Evolutionary conservation across 495 filamentous ascomycete species (phyloP), one percentile per base, ranked within the genome.

Genomic region (Neurospora sp.): DNA sequence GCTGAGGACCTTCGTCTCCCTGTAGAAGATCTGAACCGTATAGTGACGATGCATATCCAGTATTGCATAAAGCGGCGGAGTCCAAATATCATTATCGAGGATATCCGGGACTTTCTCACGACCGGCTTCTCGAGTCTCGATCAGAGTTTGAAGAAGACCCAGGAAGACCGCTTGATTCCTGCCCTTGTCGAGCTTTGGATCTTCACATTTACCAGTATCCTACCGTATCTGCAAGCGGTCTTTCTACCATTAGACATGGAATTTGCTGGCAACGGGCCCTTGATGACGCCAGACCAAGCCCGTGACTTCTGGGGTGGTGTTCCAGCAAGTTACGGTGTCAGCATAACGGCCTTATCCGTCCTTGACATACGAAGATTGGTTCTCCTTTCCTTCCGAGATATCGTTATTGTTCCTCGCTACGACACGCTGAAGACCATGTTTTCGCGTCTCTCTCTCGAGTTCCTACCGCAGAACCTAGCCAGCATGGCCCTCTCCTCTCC

Each of bases 181-280:
- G 87, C 92, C 75, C 86, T 99, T 3, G 94, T 97, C 8, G 93
- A 97, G 76, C 89, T 97, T 76, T 99, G 96, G 96, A 88, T 95
- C 46, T 87, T 94, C 59, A 92, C 96, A 2, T 98, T 97, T 76
- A 92, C 93, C 9, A 92, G 86, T 22, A 92, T 98, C 68, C 82
- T 98, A 14, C 96, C 96, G 0, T 99, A 97, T 79, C 90, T 98
- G 72, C 96, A 99, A 83, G 95, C 94, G 1, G 94, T 97, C 5
- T 97, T 99, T 79, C 85, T 99, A 3, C 96, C 96, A 0, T 83
- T 99, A 14, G 96, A 99, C 76, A 89, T 95, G 16, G 96, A 99
- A 78, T 97, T 99, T 81, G 91, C 92, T 71, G 95, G 96, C 40
- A 86, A 85, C 48, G 96, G 96, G 6, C 84, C 89, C 0, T 80